Evolutionary conservation across 2,329 filamentous ascomycete genomes (phyloP), one percentile per base, ranked within the genome.

Genomic region (Podosphaera xanthii): DNA sequence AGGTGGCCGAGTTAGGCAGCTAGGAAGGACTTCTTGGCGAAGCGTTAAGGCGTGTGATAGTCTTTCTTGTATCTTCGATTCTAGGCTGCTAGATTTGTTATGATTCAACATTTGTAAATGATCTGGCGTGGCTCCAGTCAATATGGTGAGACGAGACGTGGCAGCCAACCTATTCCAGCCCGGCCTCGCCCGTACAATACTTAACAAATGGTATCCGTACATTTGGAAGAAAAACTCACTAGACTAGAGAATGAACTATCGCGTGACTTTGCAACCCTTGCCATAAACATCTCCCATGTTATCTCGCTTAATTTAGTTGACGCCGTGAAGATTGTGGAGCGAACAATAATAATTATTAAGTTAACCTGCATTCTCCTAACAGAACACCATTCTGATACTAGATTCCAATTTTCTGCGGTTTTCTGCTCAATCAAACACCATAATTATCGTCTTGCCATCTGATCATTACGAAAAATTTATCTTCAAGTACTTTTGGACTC

Each of bases 311-410:
- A 52, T 31, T 52, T 52, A 52, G 22, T 52, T 33, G 49, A 33
- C 49, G 49, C 30, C 30, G 22, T 31, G 6, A 35, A 52, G 30
- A 35, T 35, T 52, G 33, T 52, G 49, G 4, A 31, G 30, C 33
- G 49, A 14, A 33, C 49, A 35, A 52, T 8, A 33, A 35, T 12
- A n/a, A 35, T 5, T 59, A 61, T 62, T 63, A 62, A 60, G 62
- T 61, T 64, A 61, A 62, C 57, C 53, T 62, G 57, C 35, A 60
- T 31, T 49, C 56, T 58, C 49, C 44, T 33, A 52, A 14, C 9
- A 52, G 9, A 33, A 33, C 12, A 52, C 22, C 30, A 12, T 22
- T 33, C n/a, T 22, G 49, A 30, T 35, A 30, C 33, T 35, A 31
- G 10, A 31, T 52, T 52, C 33, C 7, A 33, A n/a, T 10, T 14